These are phyloP conservation scores for Trypanosoma congolense DNA, from an alignment of 208 protist genomes.

Conservation along the genomic window DNA sequence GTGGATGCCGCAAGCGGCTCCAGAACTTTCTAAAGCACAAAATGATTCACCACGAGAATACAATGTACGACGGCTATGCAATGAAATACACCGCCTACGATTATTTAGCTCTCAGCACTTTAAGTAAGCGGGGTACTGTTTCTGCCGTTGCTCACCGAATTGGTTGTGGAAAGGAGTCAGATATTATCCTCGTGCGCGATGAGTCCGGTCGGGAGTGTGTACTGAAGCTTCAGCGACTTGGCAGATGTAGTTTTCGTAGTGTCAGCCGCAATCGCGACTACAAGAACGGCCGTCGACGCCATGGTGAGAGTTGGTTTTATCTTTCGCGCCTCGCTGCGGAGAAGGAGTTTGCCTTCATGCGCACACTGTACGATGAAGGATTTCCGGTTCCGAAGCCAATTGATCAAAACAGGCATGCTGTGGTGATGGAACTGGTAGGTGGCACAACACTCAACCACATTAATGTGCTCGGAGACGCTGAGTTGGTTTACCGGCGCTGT, in stretches of 20 bases:
- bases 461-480: constrained; percentile 80
- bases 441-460: constrained; percentile 94
- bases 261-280: constrained; percentile 98
- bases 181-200: constrained; percentile 92
- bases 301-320: constrained; percentile 97
- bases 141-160: constrained; percentile 93
- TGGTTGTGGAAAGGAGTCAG: constrained; percentile 99
- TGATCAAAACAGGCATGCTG: constrained; percentile 96
- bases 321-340: constrained; percentile 96
- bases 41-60: constrained; percentile 93
- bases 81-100: constrained; percentile 99
- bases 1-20: constrained; percentile 90
- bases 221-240: constrained; percentile 95
- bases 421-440: constrained; percentile 96
- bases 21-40: constrained; percentile 89
- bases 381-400: constrained; percentile 97
- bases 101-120: constrained; percentile 95
- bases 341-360: constrained; percentile 99
- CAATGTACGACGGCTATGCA: constrained; percentile 95
- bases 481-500: constrained; percentile 83
- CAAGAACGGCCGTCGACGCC: constrained; percentile 74
- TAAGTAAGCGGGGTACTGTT: constrained; percentile 90
- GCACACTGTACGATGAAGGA: constrained; percentile 92
- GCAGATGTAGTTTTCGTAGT: constrained; percentile 96
- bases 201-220: constrained; percentile 83